Evolutionary conservation across 2,329 filamentous ascomycete genomes (phyloP).

Genomic region (Penicillium italicum): DNA sequence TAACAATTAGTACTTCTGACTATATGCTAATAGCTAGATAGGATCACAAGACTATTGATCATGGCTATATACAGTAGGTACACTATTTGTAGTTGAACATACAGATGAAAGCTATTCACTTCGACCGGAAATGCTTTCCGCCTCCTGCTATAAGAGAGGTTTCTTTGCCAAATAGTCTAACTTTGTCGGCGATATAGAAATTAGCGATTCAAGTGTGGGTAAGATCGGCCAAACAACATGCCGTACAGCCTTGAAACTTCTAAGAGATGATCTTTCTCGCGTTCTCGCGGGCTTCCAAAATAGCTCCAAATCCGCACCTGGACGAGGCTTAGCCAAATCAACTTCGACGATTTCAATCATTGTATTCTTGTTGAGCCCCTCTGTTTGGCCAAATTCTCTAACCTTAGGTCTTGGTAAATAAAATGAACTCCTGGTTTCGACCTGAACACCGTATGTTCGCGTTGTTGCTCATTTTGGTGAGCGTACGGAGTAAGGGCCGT

Average conservation of each 20-base stretch:
- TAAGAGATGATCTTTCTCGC: background rate
- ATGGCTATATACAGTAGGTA: too few species aligned
- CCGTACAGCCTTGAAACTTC: background rate
- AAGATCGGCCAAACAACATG: background rate
- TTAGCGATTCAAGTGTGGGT: too few species aligned
- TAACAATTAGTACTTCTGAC: background rate
- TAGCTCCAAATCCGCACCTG: background rate
- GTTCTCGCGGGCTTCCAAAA: background rate
- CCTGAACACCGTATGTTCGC: background rate
- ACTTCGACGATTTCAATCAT: background rate
- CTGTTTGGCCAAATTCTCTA: background rate
- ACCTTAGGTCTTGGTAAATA: background rate
- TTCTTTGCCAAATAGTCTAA: background rate
- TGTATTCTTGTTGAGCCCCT: background rate
- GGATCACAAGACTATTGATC: too few species aligned
- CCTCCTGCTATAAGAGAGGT: background rate
- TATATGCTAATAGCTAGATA: background rate
- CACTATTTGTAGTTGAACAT: background rate
- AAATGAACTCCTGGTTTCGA: background rate
- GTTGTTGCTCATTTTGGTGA: background rate
- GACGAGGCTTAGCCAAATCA: background rate
- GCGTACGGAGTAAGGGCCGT: too few species aligned
- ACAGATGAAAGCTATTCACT: background rate
- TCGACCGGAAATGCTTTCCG: background rate
- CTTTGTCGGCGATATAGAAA: too few species aligned